Percentiles rank a stretch among this genome's conserved stretches.
Conservation (phyloP, 257 asterid genomes). For the Gentiana macrophylla region DNA sequence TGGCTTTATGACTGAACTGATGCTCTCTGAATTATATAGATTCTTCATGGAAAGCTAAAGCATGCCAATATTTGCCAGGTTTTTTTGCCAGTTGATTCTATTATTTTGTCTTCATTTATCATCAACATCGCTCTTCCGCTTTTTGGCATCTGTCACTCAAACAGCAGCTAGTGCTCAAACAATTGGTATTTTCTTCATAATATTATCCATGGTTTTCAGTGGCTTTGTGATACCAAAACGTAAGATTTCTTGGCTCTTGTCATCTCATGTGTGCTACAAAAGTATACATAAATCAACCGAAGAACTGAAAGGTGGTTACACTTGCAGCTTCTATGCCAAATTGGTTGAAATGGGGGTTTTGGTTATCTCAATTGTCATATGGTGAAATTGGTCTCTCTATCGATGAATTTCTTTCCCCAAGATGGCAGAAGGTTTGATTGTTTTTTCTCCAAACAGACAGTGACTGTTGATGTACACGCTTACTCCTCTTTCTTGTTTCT, state of each 20-base stretch:
- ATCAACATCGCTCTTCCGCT: slow-evolving; percentile 47
- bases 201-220: slow-evolving; percentile 28
- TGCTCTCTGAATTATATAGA: too few species aligned
- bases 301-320: background rate
- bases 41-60: background rate
- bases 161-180: slow-evolving; percentile 31
- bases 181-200: slow-evolving; percentile 29
- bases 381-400: slow-evolving; percentile 56
- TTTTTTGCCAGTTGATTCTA: slow-evolving; percentile 37
- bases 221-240: slow-evolving; percentile 55
- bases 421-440: slow-evolving; percentile 49
- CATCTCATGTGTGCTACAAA: background rate
- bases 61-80: slow-evolving; percentile 23
- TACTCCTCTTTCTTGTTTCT: background rate
- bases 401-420: slow-evolving; percentile 53
- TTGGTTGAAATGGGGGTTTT: slow-evolving; percentile 62
- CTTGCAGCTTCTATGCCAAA: slow-evolving; percentile 58
- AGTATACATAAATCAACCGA: background rate
- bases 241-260: slow-evolving; percentile 14
- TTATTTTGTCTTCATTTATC: slow-evolving; percentile 43
- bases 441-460: too few species aligned
- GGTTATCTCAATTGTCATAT: slow-evolving; percentile 57
- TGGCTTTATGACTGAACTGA: too few species aligned
- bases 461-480: background rate
- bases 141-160: slow-evolving; percentile 42